phyloP scores from a whole-genome alignment of 139 green algal species.

The Chlorella ohadii region DNA sequence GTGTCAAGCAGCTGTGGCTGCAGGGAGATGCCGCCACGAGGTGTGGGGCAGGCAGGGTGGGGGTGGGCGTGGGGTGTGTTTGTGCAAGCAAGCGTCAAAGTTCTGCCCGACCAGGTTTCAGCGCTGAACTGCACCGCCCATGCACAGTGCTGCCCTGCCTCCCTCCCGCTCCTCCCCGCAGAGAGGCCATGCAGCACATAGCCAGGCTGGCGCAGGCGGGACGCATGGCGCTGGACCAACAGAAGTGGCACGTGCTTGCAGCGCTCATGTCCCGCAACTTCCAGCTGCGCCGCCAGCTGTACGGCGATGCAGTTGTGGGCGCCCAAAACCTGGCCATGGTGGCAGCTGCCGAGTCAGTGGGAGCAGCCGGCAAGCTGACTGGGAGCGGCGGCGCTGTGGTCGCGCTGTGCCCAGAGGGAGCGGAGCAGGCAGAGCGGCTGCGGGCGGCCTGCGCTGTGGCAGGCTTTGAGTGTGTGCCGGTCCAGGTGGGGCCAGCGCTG shows the following conservation, averaged over 20 bases:
- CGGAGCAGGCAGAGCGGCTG: slow-evolving; percentile 45
- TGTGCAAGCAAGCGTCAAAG: no score
- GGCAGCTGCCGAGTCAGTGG: slow-evolving; percentile 62
- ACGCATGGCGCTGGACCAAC: slow-evolving; percentile 50
- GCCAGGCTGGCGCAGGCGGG: slow-evolving; percentile 66
- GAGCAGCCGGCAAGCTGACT: slow-evolving; percentile 88
- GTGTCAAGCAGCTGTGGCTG: slow-evolving; percentile 74
- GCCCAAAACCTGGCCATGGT: slow-evolving; percentile 83
- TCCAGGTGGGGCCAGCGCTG: slow-evolving; percentile 22
- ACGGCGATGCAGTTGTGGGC: slow-evolving; percentile 78
- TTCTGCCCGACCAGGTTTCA: no score
- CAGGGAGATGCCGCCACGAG: slow-evolving; percentile 59
- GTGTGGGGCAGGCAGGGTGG: no score
- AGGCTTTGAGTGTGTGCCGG: slow-evolving; percentile 24
- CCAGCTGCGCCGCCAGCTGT: slow-evolving; percentile 70
- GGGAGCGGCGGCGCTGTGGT: slow-evolving; percentile 87
- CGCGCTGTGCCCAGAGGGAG: slow-evolving; percentile 60
- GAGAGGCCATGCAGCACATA: slow-evolving; percentile 66
- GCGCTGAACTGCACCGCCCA: no score
- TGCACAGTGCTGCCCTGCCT: no score
- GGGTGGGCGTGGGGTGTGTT: no score
- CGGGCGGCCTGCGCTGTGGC: slow-evolving; percentile 5
- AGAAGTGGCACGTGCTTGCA: slow-evolving; percentile 56
- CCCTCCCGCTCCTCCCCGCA: background rate
- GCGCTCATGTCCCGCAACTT: slow-evolving; percentile 82